Base-by-base conservation (phyloP, 495 filamentous ascomycete genomes). In the Thermothielavioides terrestris region DNA sequence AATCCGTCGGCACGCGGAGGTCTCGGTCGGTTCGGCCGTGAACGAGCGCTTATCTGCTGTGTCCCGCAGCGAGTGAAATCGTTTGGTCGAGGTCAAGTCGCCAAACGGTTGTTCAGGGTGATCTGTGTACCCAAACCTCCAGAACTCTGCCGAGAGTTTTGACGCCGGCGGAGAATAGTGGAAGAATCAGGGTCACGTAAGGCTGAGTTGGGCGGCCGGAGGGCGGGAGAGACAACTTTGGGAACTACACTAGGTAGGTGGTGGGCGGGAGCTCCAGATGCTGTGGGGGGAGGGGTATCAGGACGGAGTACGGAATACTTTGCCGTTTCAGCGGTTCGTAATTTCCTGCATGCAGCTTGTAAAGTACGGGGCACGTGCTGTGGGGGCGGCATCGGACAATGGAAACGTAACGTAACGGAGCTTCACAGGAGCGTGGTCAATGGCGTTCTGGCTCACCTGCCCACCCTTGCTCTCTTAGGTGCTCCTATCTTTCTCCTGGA, bases 171-270 rank as follows among this genome's bases (percentile, higher is more conserved):
- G 36, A 15, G 30, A 21, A 28, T 11, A 25, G n/a, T 46, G 31
- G 36, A 12, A 42, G 50, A 26, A 7, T 23, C 28, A 27, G 15
- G 39, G 38, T 23, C 38, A 54, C 49, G 46, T 60, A 62, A 54
- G 60, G 60, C 60, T 60, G 57, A 63, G 58, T 61, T 63, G 61
- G 55, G 61, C 53, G 58, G 52, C 50, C 49, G 57, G 49, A 34
- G 46, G 53, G 46, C 40, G 34, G 45, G 49, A 56, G 53, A 44
- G 46, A 47, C 51, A 52, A 42, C 39, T 51, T 46, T 60, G 26
- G 14, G n/a, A n/a, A n/a, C n/a, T n/a, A n/a, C n/a, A n/a, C n/a
- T n/a, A n/a, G n/a, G n/a, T n/a, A 38, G 26, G 43, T 41, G 17
- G 27, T 41, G 22, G 25, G 39, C 25, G 42, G 48, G 51, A 54